Conservation (phyloP, 1,139 yeast genomes). For the Nakaseomyces kungkrabaensis region DNA sequence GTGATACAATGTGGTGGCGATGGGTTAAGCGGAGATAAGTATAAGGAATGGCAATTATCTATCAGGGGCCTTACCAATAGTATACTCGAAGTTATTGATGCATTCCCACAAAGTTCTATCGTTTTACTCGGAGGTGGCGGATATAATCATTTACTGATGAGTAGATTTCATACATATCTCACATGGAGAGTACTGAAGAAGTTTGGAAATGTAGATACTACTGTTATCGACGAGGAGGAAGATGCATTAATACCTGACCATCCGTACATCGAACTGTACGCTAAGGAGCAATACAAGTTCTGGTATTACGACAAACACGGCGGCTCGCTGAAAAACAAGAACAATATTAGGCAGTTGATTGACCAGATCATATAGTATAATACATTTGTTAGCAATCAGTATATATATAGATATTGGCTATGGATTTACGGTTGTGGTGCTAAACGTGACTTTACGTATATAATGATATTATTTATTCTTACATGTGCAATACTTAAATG, state of each 20-base stretch:
- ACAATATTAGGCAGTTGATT: slow-evolving; percentile 4
- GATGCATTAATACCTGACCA: slow-evolving; percentile 47
- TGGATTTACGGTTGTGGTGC: too few species aligned
- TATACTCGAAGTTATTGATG: slow-evolving; percentile 31
- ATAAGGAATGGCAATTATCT: slow-evolving; percentile 60
- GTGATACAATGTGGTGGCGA: slow-evolving; percentile 68
- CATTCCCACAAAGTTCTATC: slow-evolving; percentile 28
- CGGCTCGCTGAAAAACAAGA: slow-evolving; percentile 17
- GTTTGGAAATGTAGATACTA: slow-evolving; percentile 2
- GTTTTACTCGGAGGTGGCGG: slow-evolving; percentile 74
- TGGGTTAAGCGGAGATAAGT: slow-evolving; percentile 52
- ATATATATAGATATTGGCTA: too few species aligned
- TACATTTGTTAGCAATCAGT: neutral
- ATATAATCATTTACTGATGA: slow-evolving; percentile 51
- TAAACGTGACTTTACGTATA: neutral
- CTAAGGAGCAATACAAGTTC: slow-evolving; percentile 40
- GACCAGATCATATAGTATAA: neutral
- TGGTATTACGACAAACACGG: slow-evolving; percentile 35
- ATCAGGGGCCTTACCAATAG: slow-evolving; percentile 39
- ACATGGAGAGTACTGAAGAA: slow-evolving; percentile 33
- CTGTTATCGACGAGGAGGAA: slow-evolving; percentile 5
- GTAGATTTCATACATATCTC: slow-evolving; percentile 55
- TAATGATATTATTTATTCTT: neutral
- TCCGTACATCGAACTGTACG: slow-evolving; percentile 36
- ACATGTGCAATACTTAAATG: too few species aligned